Conservation (phyloP, 2,329 filamentous ascomycete species). For the Calonectria pauciramosa region DNA sequence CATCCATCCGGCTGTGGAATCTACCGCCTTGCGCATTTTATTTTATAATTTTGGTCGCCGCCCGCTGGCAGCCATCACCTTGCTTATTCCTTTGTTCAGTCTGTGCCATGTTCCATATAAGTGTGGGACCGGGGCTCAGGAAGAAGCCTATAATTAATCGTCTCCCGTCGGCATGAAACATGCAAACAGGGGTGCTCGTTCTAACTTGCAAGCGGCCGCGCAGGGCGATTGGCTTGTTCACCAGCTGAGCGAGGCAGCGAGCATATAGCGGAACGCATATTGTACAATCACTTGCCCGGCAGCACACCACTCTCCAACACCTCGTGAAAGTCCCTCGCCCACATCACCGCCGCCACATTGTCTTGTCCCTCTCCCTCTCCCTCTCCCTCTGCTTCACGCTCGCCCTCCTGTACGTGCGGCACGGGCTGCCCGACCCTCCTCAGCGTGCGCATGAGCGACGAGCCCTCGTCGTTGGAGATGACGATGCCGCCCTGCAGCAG, state of each 20-base stretch:
- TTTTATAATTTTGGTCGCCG: background rate
- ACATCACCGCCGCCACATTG: slow-evolving; percentile 48
- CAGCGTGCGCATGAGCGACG: slow-evolving; percentile 54
- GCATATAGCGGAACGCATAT: background rate
- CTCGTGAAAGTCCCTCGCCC: slow-evolving; percentile 61
- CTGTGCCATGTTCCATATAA: background rate
- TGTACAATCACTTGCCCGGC: background rate
- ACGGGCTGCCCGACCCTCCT: slow-evolving; percentile 54
- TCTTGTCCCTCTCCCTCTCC: background rate
- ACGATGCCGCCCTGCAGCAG: slow-evolving; percentile 63
- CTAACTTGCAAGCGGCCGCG: background rate
- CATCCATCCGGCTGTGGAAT: no score
- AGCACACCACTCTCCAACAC: slow-evolving; percentile 52
- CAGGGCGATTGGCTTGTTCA: background rate
- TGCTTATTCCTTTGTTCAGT: background rate
- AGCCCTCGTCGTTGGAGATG: slow-evolving; percentile 55
- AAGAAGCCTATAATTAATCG: background rate
- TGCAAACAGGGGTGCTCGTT: background rate
- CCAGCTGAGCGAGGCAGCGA: background rate
- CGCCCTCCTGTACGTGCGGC: slow-evolving; percentile 50
- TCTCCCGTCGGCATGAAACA: background rate
- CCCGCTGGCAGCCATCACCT: background rate
- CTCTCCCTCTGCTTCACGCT: slow-evolving; percentile 9
- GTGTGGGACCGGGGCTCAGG: background rate
- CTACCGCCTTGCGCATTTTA: background rate